These are phyloP conservation scores for Aspergillus terreus DNA, from an alignment of 2,329 filamentous ascomycete genomes.

Conservation along the genomic window DNA sequence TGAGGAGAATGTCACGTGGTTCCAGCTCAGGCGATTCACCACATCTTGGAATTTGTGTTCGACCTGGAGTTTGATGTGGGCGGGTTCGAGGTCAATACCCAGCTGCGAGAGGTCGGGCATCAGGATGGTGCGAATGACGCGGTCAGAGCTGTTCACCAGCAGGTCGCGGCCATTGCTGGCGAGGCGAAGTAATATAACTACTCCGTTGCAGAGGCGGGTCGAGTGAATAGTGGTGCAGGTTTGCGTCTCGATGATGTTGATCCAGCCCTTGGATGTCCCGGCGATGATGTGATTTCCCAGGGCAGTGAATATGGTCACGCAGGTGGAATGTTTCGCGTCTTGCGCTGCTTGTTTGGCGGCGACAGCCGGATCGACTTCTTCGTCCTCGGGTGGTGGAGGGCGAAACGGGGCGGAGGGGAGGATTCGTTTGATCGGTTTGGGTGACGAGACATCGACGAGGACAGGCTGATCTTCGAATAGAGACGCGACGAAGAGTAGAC, in stretches of 20 bases:
- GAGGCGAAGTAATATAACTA: slow-evolving; percentile 82
- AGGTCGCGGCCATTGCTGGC: slow-evolving; percentile 81
- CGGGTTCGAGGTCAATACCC: slow-evolving; percentile 65
- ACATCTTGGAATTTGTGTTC: slow-evolving; percentile 99
- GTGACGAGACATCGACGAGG: slow-evolving; percentile 73
- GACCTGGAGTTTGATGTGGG: slow-evolving; percentile 82
- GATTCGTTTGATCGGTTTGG: slow-evolving; percentile 68
- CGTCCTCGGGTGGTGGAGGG: slow-evolving; percentile 60
- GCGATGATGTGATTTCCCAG: slow-evolving; percentile 84
- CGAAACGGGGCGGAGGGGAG: slow-evolving; percentile 81
- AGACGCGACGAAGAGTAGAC: slow-evolving; percentile 81
- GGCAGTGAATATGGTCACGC: slow-evolving; percentile 82
- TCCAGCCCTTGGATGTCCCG: slow-evolving; percentile 90
- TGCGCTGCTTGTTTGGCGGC: slow-evolving; percentile 85
- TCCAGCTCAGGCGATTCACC: slow-evolving; percentile 93
- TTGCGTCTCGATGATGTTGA: slow-evolving; percentile 87
- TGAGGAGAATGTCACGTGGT: slow-evolving; percentile 91
- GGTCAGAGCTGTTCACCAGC: slow-evolving; percentile 88
- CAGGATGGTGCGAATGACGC: slow-evolving; percentile 88
- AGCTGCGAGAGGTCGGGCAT: slow-evolving; percentile 67
- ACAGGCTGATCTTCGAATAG: slow-evolving; percentile 91
- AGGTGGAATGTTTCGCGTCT: slow-evolving; percentile 92
- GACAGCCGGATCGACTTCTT: slow-evolving; percentile 54
- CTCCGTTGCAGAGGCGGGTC: slow-evolving; percentile 78
- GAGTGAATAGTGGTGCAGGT: slow-evolving; percentile 83